Evolutionary conservation across 345 rosid species (phyloP).

Genomic region (Acer negundo): DNA sequence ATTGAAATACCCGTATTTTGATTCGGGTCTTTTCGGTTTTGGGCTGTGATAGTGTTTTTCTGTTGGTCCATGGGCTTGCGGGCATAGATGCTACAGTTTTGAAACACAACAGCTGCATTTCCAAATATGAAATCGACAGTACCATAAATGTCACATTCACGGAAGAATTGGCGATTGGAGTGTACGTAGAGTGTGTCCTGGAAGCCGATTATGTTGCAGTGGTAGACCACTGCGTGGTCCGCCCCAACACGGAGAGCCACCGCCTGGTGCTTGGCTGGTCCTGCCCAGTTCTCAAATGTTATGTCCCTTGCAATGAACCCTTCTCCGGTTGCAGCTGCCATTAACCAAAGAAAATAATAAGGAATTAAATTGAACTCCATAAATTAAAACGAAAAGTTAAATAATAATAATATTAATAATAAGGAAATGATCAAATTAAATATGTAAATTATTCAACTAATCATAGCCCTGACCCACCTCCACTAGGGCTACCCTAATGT

Average conservation of each 20-base stretch:
- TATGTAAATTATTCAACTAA: neutral
- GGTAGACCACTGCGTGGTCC: conserved; percentile 85
- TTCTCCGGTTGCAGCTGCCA: conserved; percentile 81
- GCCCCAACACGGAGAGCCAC: conserved; percentile 96
- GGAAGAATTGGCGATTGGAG: conserved; percentile 90
- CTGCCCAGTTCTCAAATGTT: conserved; percentile 85
- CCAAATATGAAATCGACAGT: conserved; percentile 96
- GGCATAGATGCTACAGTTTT: conserved; percentile 79
- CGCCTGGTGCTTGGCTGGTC: conserved; percentile 92
- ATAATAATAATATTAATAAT: neutral
- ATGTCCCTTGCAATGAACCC: conserved; percentile 96
- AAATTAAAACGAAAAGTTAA: neutral
- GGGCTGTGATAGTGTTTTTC: conserved; percentile 96
- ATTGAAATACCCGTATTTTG: conserved; percentile 96
- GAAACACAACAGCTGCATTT: conserved; percentile 90
- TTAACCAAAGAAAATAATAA: neutral
- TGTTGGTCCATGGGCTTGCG: conserved; percentile 81
- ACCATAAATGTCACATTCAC: conserved; percentile 86
- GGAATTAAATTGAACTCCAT: neutral
- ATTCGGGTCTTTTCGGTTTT: conserved; percentile 91
- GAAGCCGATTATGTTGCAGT: conserved; percentile 80
- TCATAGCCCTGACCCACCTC: neutral
- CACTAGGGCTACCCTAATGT: neutral
- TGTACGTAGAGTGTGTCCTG: conserved; percentile 96
- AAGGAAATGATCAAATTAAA: neutral